Percentiles rank a stretch among this genome's conserved stretches.
Evolutionary conservation across 495 filamentous ascomycete species (phyloP).

Genomic region (Thermothielavioides terrestris): DNA sequence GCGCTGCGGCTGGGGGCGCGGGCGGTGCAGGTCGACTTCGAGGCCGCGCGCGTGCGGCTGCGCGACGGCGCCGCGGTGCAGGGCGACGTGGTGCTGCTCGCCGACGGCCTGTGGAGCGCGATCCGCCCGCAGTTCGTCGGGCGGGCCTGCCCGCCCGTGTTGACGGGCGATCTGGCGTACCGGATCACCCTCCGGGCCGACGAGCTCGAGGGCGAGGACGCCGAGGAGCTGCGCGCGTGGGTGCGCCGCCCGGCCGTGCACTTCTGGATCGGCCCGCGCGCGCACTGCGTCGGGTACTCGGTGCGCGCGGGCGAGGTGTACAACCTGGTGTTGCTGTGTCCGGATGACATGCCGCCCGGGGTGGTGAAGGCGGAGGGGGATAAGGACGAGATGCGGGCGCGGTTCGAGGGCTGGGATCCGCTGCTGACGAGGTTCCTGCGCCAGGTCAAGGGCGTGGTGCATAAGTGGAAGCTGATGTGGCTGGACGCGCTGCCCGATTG

Average conservation of each 20-base stretch:
- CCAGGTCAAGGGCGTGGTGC: constrained; percentile 38
- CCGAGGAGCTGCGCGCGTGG: constrained; percentile 34
- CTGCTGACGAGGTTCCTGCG: constrained; percentile 38
- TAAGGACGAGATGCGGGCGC: constrained; percentile 40
- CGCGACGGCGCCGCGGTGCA: constrained; percentile 25
- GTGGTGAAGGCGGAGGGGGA: constrained; percentile 37
- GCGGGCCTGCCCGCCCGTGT: constrained; percentile 31
- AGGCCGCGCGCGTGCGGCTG: constrained; percentile 28
- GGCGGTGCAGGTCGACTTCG: constrained; percentile 35
- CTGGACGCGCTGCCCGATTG: constrained; percentile 32
- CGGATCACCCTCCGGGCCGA: constrained; percentile 45
- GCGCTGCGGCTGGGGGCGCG: constrained; percentile 26
- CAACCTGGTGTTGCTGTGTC: constrained; percentile 51
- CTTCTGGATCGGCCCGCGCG: constrained; percentile 59
- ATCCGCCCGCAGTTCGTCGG: constrained; percentile 41
- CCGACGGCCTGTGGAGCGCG: constrained; percentile 48
- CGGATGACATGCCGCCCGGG: constrained; percentile 40
- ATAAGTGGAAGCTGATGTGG: constrained; percentile 48
- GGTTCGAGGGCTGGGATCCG: constrained; percentile 48
- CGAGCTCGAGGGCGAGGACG: constrained; percentile 40
- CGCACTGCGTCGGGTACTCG: constrained; percentile 51
- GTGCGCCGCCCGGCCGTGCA: constrained; percentile 50
- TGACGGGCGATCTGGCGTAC: constrained; percentile 56
- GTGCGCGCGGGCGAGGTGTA: constrained; percentile 43
- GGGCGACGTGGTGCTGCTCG: constrained; percentile 46